Base-by-base conservation (phyloP, 768 basidiomycete genomes). In the Boletus rex-veris region DNA sequence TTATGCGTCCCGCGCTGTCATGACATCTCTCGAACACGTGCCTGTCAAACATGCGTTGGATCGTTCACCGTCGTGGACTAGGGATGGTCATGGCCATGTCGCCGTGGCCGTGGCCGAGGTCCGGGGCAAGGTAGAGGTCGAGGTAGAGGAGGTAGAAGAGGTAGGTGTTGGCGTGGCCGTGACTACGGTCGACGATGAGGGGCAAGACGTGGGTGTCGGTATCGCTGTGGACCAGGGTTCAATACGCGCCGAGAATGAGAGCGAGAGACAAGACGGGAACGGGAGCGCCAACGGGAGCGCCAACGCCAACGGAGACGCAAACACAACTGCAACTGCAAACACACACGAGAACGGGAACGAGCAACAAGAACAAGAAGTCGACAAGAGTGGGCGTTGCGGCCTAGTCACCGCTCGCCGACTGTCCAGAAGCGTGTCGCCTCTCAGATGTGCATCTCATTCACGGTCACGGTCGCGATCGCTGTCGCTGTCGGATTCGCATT, bases 21-120 rank as follows among this genome's bases (percentile, higher is more conserved):
- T 69, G 67, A 71, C 69, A 36, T 57, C 65, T 41, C 45, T 61
- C 58, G 59, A 71, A 15, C 61, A 60, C 51, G 54, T 58, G 59
- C 55, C 55, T 26, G 52, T 64, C 57, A 57, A 58, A 48, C 57
- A 57, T 54, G 44, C 39, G 44, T 39, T 49, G 48, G 42, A 58
- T 37, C 46, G 16, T 30, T 24, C 19, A 5, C 28, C 52, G 8
- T 42, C 52, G 18, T 39, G 46, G 53, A 44, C 16, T 41, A 59
- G 30, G 24, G 44, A 55, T 21, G 36, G 48, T 1, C 1, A 9
- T 35, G 42, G 9, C 31, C 9, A 3, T 9, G 37, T 18, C n/a
- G 30, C 36, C 10, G n/a, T 0, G 16, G 44, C 5, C 1, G 24
- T 12, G 21, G 28, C 5, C 1, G 44, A 52, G 21, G 21, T 36